Evolutionary conservation across 2,329 filamentous ascomycete species (phyloP), one percentile per base, ranked within the genome.

Genomic region (Penicillium sp.): DNA sequence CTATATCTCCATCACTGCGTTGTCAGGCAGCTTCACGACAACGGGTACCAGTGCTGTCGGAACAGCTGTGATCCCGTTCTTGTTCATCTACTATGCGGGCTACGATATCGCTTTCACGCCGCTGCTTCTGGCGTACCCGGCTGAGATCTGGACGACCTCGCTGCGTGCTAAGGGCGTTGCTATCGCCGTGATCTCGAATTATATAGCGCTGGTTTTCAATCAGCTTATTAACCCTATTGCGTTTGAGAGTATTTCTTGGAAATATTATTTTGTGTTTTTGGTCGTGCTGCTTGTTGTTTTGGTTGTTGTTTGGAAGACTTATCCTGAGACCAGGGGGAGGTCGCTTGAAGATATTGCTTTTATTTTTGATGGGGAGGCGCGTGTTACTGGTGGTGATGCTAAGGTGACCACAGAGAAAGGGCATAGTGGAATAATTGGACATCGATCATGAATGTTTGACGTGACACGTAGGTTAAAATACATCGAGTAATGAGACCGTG

Each of bases 31-130:
- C 3, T 72, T 71, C 54, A 53, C 61, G 0, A 37, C 58, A 1
- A 65, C 60, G 2, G 38, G 37, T 1, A 49, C 54, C 4, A 35
- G 50, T 1, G 55, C 58, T 2, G 62, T 62, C 0, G 70, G 70
- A 7, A 67, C 59, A 4, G 67, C 67, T 1, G 69, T 71, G 2
- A 67, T 72, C 12, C 67, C 68, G 1, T 65, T 71, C 27, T 51
- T 72, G 6, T 72, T 71, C 38, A 59, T 69, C 29, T 71, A 66
- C 58, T 70, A 67, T 38, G 64, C 64, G 0, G 67, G 66, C 8
- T 70, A 70, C 21, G 62, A 64, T 17, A 64, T 69, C 23, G 67
- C 67, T 1, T 33, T 69, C 23, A 69, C 66, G 3, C 67, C 66
- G 1, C 54, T 69, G 12, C 35, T 69, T 0, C 55, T 61, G 6